These are phyloP conservation scores for Angomonas ambiguus DNA, from an alignment of 208 protist genomes.

Conservation along the genomic window DNA sequence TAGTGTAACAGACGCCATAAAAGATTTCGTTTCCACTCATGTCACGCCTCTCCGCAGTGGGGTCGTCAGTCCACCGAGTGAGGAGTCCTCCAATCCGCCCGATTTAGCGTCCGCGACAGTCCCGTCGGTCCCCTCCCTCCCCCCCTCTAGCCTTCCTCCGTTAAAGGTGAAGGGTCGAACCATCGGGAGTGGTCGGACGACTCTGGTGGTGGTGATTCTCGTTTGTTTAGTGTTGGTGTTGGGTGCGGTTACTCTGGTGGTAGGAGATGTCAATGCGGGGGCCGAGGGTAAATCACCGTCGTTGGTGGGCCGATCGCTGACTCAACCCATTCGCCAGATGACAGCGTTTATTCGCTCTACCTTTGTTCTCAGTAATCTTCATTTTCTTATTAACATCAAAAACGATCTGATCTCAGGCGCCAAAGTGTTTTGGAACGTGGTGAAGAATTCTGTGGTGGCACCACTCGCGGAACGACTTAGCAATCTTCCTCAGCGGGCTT, in stretches of 20 bases:
- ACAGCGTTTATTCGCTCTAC: not conserved
- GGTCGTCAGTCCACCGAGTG: not conserved
- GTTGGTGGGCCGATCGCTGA: not conserved
- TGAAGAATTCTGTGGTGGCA: not conserved
- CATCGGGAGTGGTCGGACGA: no score
- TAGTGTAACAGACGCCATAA: constrained; percentile 18
- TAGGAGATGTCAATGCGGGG: no score
- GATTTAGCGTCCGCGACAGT: no score
- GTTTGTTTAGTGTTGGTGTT: not conserved
- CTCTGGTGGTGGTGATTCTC: not conserved
- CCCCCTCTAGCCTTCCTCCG: no score
- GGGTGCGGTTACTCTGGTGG: not conserved
- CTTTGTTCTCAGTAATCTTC: not conserved
- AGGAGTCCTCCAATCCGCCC: not conserved
- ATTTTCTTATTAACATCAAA: not conserved
- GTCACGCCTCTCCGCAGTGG: constrained; percentile 18
- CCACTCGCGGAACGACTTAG: no score
- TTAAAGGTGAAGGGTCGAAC: no score
- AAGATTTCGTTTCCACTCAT: constrained; percentile 27
- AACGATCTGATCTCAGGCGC: not conserved
- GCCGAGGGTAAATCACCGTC: not conserved
- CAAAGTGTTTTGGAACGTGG: not conserved
- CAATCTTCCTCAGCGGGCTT: no score
- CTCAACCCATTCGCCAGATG: not conserved
- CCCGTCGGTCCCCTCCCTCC: no score